A percentile compares a stretch with the other conserved stretches of the same genome.
These are phyloP conservation scores for Leucosporidium creatinivorum DNA, from an alignment of 768 basidiomycete species.

Conservation along the genomic window DNA sequence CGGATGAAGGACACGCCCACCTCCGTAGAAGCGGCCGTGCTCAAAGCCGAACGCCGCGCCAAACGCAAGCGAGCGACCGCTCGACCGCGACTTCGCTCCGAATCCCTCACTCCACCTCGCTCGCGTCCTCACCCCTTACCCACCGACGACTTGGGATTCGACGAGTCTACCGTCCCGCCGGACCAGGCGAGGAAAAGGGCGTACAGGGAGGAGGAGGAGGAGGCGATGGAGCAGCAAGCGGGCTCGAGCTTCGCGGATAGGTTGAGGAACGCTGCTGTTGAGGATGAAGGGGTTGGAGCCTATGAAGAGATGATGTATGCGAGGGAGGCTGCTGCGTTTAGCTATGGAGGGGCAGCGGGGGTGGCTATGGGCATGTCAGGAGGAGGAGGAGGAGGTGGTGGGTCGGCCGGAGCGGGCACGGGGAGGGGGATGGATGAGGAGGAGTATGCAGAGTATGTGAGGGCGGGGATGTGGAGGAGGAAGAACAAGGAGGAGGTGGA, in stretches of 20 bases:
- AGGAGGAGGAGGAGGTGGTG: too few relatives aligned
- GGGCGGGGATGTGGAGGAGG: slow-evolving; percentile 34
- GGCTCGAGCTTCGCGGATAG: slow-evolving; percentile 19
- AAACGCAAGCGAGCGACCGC: slow-evolving; percentile 5
- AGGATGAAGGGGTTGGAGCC: slow-evolving; percentile 15
- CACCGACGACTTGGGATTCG: slow-evolving; percentile 11
- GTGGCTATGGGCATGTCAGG: slow-evolving; percentile 8
- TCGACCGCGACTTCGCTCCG: not conserved
- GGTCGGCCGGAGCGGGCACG: not conserved
- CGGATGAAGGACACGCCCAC: slow-evolving; percentile 21
- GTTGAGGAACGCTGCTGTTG: slow-evolving; percentile 19
- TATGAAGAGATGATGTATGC: slow-evolving; percentile 14
- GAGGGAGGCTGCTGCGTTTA: slow-evolving; percentile 8
- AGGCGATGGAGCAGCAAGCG: slow-evolving; percentile 5
- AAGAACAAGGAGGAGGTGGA: slow-evolving; percentile 33
- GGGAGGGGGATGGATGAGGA: slow-evolving; percentile 33
- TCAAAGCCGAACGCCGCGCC: slow-evolving; percentile 2
- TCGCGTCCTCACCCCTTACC: not conserved
- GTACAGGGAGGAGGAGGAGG: slow-evolving; percentile 13
- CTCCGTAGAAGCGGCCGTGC: slow-evolving; percentile 15
- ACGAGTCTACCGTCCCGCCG: slow-evolving; percentile 18
- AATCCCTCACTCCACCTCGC: slow-evolving; percentile 22
- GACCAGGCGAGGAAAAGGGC: slow-evolving; percentile 9
- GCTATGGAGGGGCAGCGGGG: slow-evolving; percentile 21
- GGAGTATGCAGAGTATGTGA: slow-evolving; percentile 36